Conservation (phyloP, 306 rosid species). For the Lotus japonicus region DNA sequence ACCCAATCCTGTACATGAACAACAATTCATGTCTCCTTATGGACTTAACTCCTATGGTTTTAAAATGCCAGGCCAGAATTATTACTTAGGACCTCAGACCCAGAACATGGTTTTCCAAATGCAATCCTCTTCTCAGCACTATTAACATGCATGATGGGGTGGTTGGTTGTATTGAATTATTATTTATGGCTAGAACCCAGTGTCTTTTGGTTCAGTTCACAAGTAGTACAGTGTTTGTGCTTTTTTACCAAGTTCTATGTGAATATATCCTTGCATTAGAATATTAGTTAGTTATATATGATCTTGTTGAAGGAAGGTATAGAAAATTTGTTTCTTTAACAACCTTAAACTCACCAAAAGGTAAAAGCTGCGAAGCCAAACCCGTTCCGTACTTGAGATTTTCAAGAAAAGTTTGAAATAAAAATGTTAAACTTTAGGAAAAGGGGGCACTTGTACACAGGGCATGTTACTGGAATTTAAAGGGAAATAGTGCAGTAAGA, state of each 20-base stretch:
- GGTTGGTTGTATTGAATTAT: slow-evolving; percentile 14
- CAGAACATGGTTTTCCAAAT: slow-evolving; percentile 64
- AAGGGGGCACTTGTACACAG: neutral
- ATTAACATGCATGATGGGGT: slow-evolving; percentile 40
- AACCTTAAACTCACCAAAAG: slow-evolving; percentile 16
- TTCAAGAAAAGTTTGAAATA: slow-evolving; percentile 18
- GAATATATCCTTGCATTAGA: slow-evolving; percentile 52
- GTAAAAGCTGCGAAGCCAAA: slow-evolving; percentile 17
- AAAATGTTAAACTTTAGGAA: neutral
- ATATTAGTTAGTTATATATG: slow-evolving; percentile 22
- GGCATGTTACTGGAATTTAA: slow-evolving; percentile 5
- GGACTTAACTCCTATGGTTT: slow-evolving; percentile 47
- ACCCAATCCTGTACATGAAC: slow-evolving; percentile 36
- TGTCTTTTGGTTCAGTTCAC: slow-evolving; percentile 26
- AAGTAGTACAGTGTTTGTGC: slow-evolving; percentile 32
- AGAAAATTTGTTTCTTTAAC: slow-evolving; percentile 19
- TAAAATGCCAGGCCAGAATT: slow-evolving; percentile 48
- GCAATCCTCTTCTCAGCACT: slow-evolving; percentile 50
- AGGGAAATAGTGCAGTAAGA: neutral
- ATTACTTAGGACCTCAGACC: slow-evolving; percentile 55
- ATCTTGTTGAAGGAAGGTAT: slow-evolving; percentile 29
- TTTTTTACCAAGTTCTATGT: slow-evolving; percentile 38
- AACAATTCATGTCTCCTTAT: slow-evolving; percentile 41
- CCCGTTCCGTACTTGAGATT: neutral
- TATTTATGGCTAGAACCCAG: slow-evolving; percentile 30